Conservation (phyloP, 2,329 filamentous ascomycete species). For the Fonsecaea multimorphosa region DNA sequence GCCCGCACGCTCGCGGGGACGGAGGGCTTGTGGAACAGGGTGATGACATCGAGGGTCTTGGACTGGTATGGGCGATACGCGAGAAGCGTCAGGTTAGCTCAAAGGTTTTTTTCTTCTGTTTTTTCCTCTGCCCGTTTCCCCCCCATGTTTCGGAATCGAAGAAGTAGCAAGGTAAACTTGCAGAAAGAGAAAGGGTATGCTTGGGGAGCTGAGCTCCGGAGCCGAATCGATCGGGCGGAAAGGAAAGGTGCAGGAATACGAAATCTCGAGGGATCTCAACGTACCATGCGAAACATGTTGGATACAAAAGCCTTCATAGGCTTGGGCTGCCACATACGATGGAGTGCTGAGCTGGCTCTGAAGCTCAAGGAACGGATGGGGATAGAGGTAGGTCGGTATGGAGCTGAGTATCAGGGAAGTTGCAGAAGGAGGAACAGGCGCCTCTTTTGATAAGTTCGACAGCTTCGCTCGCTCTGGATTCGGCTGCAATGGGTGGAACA, state of each 20-base stretch:
- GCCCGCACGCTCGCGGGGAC: constrained; percentile 74
- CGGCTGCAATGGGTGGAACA: not conserved
- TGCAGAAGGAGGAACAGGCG: not conserved
- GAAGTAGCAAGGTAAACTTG: not conserved
- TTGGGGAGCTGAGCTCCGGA: no score
- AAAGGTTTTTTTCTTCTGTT: not conserved
- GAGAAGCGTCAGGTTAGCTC: not conserved
- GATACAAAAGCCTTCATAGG: constrained; percentile 32
- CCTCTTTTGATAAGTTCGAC: not conserved
- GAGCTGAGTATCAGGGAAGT: not conserved
- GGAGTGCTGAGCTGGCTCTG: not conserved
- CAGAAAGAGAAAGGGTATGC: not conserved
- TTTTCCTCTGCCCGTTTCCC: not conserved
- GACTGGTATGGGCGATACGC: constrained; percentile 56
- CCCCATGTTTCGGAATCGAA: not conserved
- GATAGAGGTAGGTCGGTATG: not conserved
- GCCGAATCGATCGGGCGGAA: not conserved
- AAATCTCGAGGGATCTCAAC: not conserved
- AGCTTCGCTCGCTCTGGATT: not conserved
- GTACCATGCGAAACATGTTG: constrained; percentile 36
- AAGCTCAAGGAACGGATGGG: not conserved
- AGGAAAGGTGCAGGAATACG: not conserved
- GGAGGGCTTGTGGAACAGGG: constrained; percentile 89
- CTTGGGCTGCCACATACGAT: constrained; percentile 32
- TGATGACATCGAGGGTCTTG: constrained; percentile 87